These are phyloP conservation scores for Amaranthus tricolor DNA, from an alignment of 179 eudicot genomes.

Conservation along the genomic window DNA sequence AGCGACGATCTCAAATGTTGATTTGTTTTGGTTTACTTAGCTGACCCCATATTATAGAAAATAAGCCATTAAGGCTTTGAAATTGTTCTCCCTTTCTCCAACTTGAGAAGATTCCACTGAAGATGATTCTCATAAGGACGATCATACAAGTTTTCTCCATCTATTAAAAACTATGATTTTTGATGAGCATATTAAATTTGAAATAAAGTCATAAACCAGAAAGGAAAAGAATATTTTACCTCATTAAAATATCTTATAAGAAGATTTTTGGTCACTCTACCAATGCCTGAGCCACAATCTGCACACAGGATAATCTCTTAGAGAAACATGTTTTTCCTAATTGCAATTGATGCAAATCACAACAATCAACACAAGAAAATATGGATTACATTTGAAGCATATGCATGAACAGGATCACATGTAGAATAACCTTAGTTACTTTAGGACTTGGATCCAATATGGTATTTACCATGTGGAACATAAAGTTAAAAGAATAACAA, in stretches of 20 bases:
- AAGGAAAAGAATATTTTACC: slow-evolving; percentile 35
- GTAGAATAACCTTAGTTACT: not conserved
- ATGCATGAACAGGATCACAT: not conserved
- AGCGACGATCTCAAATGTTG: too few relatives aligned
- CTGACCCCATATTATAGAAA: too few relatives aligned
- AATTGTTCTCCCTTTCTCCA: too few relatives aligned
- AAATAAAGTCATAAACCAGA: not conserved
- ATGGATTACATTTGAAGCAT: not conserved
- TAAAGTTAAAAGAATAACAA: too few relatives aligned
- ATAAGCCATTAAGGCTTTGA: too few relatives aligned
- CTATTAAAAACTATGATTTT: not conserved
- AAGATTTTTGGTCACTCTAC: slow-evolving; percentile 91
- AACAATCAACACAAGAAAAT: not conserved
- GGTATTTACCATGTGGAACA: too few relatives aligned
- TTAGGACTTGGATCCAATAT: too few relatives aligned
- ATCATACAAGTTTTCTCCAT: not conserved
- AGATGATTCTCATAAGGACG: not conserved
- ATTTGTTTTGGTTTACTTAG: too few relatives aligned
- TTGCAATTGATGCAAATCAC: not conserved
- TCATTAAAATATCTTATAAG: slow-evolving; percentile 86
- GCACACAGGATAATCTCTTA: slow-evolving; percentile 27
- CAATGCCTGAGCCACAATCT: slow-evolving; percentile 99
- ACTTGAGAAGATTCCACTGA: too few relatives aligned
- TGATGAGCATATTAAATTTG: not conserved
- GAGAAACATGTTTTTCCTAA: slow-evolving; percentile 1